These are phyloP conservation scores for Mortierella alpina DNA, from an alignment of 192 early-diverging fungal genomes.

Conservation along the genomic window DNA sequence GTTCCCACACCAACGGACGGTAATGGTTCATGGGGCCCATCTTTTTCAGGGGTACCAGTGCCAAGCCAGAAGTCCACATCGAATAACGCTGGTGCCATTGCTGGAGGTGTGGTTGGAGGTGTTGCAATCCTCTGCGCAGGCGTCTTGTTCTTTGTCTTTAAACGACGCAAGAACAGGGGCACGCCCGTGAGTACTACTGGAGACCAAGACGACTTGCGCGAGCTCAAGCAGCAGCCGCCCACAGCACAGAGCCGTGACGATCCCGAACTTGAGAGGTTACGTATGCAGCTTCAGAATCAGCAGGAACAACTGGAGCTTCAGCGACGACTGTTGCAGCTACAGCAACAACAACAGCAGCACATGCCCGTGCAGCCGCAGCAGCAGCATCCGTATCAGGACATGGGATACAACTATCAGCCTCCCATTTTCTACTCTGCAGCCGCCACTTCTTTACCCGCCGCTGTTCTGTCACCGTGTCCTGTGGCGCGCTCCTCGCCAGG, in stretches of 20 bases:
- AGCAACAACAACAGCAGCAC: slow-evolving; percentile 22
- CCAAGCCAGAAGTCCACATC: background rate
- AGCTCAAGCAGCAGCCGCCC: background rate
- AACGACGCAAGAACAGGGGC: background rate
- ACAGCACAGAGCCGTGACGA: background rate
- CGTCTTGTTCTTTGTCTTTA: slow-evolving; percentile 21
- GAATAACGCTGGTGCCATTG: slow-evolving; percentile 29
- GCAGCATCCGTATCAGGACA: slow-evolving; percentile 13
- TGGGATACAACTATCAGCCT: slow-evolving; percentile 5
- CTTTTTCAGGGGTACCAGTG: background rate
- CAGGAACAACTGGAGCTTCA: slow-evolving; percentile 23
- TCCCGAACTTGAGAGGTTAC: slow-evolving; percentile 9
- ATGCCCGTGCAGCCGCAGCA: slow-evolving; percentile 7
- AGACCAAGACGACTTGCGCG: slow-evolving; percentile 1
- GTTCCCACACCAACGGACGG: background rate
- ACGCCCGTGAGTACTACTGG: background rate
- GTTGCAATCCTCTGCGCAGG: slow-evolving; percentile 16
- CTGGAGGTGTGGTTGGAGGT: slow-evolving; percentile 30
- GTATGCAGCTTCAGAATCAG: slow-evolving; percentile 22
- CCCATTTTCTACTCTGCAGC: slow-evolving; percentile 10
- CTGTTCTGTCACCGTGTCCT: background rate
- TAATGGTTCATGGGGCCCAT: background rate
- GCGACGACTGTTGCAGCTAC: slow-evolving; percentile 12
- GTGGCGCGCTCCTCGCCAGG: background rate
- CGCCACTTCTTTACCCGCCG: background rate